Base-by-base conservation (phyloP, 495 filamentous ascomycete species). In the Cryomyces minteri region DNA sequence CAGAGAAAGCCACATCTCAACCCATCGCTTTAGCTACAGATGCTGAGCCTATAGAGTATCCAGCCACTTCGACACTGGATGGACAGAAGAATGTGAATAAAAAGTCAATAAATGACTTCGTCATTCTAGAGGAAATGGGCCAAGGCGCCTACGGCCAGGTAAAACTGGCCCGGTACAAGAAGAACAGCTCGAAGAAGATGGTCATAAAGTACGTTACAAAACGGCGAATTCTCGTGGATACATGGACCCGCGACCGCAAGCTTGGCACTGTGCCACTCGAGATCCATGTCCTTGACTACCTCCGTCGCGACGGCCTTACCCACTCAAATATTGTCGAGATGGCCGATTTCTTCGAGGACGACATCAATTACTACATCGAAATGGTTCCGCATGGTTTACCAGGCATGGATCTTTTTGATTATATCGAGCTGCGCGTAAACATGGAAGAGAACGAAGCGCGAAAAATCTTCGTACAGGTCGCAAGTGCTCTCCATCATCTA, bases 201-300 rank as follows among this genome's bases (percentile, higher is more conserved):
- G 90, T 99, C 4, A 68, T 99, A 43, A 99, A 99, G 60, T 99
- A 92, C 54, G 90, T 99, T 38, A 96, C 92, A 1, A 99, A 99
- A 59, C 77, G 82, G 50, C 79, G 88, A 32, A 99, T 99, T 58
- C 72, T 99, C 14, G 92, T 99, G 43, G 90, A 99, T 63, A 99
- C 90, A 0, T 99, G 90, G 90, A 95, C 88, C 32, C 77, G 92
- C 38, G 90, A 99, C 62, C 76, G 90, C 31, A 73, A 82, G 31
- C 74, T 99, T 5, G 90, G 90, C n/a, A 99, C 90, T 0, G 90
- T 99, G 4, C 90, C 90, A 1, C 67, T 99, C 46, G 90, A 99
- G 62, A 96, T 99, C 51, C 90, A 99, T 53, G 90, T 96, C 39
- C 69, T 99, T 7, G 85, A 99, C 59, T 99, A 88, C 57, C 76